A percentile compares a stretch with the other conserved stretches of the same genome.
phyloP scores from a whole-genome alignment of 2,329 filamentous ascomycete species.

The Trichoderma afroharzianum region DNA sequence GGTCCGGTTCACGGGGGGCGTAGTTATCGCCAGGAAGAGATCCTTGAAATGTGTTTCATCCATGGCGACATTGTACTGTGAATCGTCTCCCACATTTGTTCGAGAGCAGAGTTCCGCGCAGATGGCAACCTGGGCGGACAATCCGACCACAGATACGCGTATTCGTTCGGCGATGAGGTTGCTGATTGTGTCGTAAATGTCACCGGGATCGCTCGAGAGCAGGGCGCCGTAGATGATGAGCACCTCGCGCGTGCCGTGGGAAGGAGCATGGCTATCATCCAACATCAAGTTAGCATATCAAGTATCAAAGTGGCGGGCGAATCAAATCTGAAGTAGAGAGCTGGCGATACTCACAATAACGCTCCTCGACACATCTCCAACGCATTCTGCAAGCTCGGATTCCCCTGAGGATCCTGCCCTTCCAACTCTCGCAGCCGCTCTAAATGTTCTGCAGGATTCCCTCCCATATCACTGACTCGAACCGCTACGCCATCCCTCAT shows the following conservation, averaged over 20 bases:
- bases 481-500: constrained; percentile 91
- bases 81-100: constrained; percentile 77
- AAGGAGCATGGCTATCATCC: constrained; percentile 70
- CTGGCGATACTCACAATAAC: constrained; percentile 61
- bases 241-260: constrained; percentile 89
- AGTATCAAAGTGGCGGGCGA: background rate
- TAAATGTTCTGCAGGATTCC: constrained; percentile 86
- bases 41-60: constrained; percentile 77
- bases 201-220: constrained; percentile 85
- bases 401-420: constrained; percentile 65
- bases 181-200: constrained; percentile 87
- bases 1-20: constrained; percentile 77
- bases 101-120: constrained; percentile 84
- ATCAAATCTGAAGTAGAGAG: background rate
- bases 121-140: constrained; percentile 88
- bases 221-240: constrained; percentile 90
- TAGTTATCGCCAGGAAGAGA: constrained; percentile 83
- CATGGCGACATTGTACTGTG: constrained; percentile 77
- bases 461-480: constrained; percentile 81
- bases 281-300: constrained; percentile 14
- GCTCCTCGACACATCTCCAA: constrained; percentile 91
- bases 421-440: constrained; percentile 67
- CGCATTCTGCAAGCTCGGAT: constrained; percentile 85
- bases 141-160: constrained; percentile 81
- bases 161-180: constrained; percentile 78